phyloP scores from a whole-genome alignment of 192 early-diverging fungal species.

The Chytriomyces hyalinus region DNA sequence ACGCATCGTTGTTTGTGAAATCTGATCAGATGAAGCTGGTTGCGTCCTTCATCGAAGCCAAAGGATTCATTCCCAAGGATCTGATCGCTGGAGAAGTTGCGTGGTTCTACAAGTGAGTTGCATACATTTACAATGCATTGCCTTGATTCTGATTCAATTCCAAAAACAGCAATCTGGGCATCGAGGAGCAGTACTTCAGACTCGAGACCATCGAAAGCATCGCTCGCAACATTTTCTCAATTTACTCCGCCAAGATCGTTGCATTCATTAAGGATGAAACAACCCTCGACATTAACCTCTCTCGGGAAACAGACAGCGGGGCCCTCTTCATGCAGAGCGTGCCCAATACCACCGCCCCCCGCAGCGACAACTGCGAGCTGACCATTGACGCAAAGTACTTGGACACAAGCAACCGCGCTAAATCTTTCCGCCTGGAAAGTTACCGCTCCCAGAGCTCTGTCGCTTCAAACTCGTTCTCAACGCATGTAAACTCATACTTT shows the following conservation, averaged over 20 bases:
- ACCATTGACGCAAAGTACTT: conserved; percentile 90
- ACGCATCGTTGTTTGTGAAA: conserved; percentile 51
- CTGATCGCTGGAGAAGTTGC: conserved; percentile 85
- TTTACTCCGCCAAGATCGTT: conserved; percentile 96
- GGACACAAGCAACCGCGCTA: conserved; percentile 67
- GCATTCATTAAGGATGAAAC: conserved; percentile 87
- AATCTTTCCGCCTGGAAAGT: conserved; percentile 91
- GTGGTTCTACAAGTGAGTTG: conserved; percentile 91
- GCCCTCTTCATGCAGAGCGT: conserved; percentile 89
- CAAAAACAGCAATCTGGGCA: conserved; percentile 80
- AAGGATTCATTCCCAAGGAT: conserved; percentile 87
- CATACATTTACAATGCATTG: neutral
- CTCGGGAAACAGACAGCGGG: conserved; percentile 84
- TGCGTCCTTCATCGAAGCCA: conserved; percentile 77
- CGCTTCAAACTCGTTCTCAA: conserved; percentile 73
- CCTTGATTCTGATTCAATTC: neutral
- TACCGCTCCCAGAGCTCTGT: conserved; percentile 94
- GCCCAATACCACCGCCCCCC: neutral
- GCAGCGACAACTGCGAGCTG: neutral
- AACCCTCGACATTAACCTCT: conserved; percentile 80
- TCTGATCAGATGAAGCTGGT: conserved; percentile 88
- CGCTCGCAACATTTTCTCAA: conserved; percentile 89
- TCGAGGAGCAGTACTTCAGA: conserved; percentile 98
- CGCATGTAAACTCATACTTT: conserved; percentile 92
- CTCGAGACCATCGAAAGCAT: conserved; percentile 87